Evolutionary conservation across 108 stramenopile species (phyloP).

Genomic region (Chaetoceros tenuissimus): DNA sequence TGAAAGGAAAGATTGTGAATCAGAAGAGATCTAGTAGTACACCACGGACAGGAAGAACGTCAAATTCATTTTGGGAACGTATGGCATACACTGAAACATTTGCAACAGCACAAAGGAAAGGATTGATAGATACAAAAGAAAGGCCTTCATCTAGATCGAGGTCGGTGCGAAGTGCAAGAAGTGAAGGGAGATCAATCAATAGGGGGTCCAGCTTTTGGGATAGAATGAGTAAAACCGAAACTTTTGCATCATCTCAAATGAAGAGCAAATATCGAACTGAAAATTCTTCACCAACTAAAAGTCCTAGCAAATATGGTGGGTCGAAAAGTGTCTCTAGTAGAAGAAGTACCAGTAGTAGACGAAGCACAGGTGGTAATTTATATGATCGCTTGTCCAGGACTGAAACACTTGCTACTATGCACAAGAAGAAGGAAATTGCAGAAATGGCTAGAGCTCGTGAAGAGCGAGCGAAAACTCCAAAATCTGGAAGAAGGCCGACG

Average conservation of each 20-base stretch:
- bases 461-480: too few species aligned
- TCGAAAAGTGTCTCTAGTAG: too few species aligned
- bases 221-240: not conserved
- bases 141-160: not conserved
- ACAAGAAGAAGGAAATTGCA: too few species aligned
- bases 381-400: too few species aligned
- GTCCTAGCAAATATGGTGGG: too few species aligned
- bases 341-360: too few species aligned
- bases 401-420: too few species aligned
- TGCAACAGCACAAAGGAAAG: not conserved
- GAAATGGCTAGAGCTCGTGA: too few species aligned
- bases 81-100: not conserved
- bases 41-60: not conserved
- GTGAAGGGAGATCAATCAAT: not conserved
- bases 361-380: too few species aligned
- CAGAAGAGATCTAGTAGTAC: not conserved
- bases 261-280: too few species aligned
- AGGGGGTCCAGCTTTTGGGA: not conserved
- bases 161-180: not conserved
- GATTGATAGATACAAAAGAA: not conserved
- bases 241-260: not conserved
- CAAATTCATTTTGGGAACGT: not conserved
- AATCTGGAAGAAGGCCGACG: too few species aligned
- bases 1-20: not conserved
- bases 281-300: too few species aligned